Evolutionary conservation across 2,329 filamentous ascomycete species (phyloP), one percentile per base, ranked within the genome.

Genomic region (Apiospora hydei): DNA sequence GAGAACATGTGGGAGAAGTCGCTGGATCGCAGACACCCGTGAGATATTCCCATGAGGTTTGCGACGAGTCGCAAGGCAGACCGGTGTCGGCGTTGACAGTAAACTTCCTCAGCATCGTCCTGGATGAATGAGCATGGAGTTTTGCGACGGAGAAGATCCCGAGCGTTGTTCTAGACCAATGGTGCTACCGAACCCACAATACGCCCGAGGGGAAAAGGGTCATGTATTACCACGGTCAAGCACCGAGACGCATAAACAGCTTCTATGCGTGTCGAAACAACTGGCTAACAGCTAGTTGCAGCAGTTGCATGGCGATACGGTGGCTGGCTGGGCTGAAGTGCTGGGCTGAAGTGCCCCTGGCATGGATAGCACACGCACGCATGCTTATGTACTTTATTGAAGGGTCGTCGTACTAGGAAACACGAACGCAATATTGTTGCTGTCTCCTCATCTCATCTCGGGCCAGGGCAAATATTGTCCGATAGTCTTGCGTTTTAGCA

Each of bases 101-200:
- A 4, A 21, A 21, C 53, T n/a, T 21, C 30, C 30, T 61, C 53
- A 38, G 53, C 30, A 61, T 53, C 26, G 14, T 41, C 21, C 11
- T n/a, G 21, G 1, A 64, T 11, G 18, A 64, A 41, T 11, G 18
- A 64, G n/a, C 30, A 38, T 38, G 10, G 21, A 38, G 21, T n/a
- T 13, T n/a, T 64, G 57, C 34, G 57, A 64, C 34, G 57, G 57
- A 64, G 57, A 64, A 21, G 34, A 41, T 64, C 57, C 57, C 57
- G 57, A 64, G 34, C 57, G 34, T 64, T 41, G 57, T 64, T 64
- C 57, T 64, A 64, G 57, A 64, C 57, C 57, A 64, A 41, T 38
- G 57, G 57, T 64, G n/a, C 57, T 61, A 61, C 26, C 38, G 21
- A 64, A 64, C 21, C 57, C 57, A 64, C 57, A 64, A 64, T 64